Evolutionary conservation across 2,329 filamentous ascomycete genomes (phyloP), one percentile per base, ranked within the genome.

Genomic region (Nothopassalora personata): DNA sequence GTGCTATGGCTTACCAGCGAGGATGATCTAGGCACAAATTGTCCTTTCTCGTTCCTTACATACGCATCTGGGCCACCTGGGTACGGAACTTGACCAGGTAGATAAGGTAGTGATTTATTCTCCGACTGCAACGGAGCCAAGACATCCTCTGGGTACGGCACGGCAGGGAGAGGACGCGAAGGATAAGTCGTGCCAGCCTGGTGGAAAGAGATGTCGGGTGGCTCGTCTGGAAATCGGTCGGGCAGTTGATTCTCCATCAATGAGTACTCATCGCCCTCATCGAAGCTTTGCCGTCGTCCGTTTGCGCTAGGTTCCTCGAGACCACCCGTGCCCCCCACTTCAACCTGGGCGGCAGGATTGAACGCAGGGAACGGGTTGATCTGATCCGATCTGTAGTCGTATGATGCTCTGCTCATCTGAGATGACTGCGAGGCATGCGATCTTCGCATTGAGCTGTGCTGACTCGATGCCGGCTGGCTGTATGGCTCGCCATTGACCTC

Each of bases 201-300:
- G 68, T 97, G 91, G 72, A 95, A 99, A 72, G 96, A 96, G 71
- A 97, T 86, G 67, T 96, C 94, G 18, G 89, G 89, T 62, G 91
- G 90, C 57, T 91, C 90, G 70, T 71, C 67, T 34, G 70, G 66
- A 56, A 70, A 70, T 33, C 65, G 68, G 58, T 75, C 73, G 8
- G 73, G 72, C 31, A 75, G 66, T 33, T 71, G 66, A n/a, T 70
- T 70, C 50, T 80, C 76, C 64, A 73, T 77, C 36, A 80, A 69
- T 5, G 72, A 73, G 49, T 75, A 81, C 72, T 97, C 94, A 66
- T 97, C 94, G 1, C 90, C 93, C 71, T 96, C 91, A 66, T 97
- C 93, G 67, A 94, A 97, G 74, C 91, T 97, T 68, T 91, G 80
- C 60, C 91, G 84, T 64, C 91, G 77, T 47, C 73, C 74, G 61